These are phyloP conservation scores for Rhododendron henanense DNA, from an alignment of 148 eudicot species.

Conservation along the genomic window DNA sequence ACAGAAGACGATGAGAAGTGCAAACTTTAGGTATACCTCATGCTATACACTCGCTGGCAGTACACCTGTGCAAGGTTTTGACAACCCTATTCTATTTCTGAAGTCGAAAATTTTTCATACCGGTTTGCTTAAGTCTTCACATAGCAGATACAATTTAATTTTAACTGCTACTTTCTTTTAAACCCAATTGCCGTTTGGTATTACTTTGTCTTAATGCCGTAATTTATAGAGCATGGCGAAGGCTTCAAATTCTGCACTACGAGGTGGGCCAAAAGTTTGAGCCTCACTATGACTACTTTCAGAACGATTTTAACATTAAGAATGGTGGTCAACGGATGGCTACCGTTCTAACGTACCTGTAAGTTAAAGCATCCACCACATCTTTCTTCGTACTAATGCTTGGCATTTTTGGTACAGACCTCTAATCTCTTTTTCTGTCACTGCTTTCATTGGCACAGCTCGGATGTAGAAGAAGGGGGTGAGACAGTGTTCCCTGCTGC, in stretches of 20 bases:
- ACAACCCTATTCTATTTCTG: not conserved
- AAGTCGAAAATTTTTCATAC: not conserved
- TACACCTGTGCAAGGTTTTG: not conserved
- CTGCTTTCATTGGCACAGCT: conserved; percentile 34
- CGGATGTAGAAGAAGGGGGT: conserved; percentile 97
- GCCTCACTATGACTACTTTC: conserved; percentile 86
- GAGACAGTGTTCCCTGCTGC: conserved; percentile 90
- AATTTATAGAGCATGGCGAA: conserved; percentile 76
- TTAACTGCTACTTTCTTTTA: not conserved
- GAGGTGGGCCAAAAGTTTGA: conserved; percentile 91
- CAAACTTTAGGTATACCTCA: not conserved
- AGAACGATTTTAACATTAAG: conserved; percentile 58
- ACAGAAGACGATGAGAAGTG: not conserved
- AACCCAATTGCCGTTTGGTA: not conserved
- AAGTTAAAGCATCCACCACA: conserved; percentile 27
- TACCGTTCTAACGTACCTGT: conserved; percentile 94
- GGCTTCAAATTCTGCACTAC: conserved; percentile 90
- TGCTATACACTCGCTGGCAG: not conserved
- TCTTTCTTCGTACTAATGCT: not conserved
- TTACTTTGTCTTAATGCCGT: not conserved
- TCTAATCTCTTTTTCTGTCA: not conserved
- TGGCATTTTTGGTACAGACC: not conserved
- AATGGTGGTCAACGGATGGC: conserved; percentile 95
- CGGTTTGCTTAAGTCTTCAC: not conserved
- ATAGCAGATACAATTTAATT: not conserved